Evolutionary conservation across 495 filamentous ascomycete species (phyloP).

Genomic region (Usnea hakonensis): DNA sequence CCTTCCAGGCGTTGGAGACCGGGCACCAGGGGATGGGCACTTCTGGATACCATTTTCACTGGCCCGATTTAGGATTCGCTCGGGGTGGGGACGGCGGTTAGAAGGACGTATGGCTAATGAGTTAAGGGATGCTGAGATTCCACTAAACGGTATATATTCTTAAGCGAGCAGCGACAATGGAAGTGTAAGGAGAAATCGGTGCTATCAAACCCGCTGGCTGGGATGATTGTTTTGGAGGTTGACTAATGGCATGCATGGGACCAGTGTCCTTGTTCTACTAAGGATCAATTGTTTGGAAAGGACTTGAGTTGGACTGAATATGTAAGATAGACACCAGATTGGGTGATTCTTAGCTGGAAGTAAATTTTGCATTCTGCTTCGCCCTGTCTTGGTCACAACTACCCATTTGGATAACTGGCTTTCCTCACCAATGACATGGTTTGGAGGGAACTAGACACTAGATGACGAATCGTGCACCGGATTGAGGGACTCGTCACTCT

Average conservation of each 20-base stretch:
- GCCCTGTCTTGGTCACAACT: background rate
- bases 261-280: background rate
- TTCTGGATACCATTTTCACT: background rate
- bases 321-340: background rate
- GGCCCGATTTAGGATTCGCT: background rate
- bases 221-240: background rate
- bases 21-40: background rate
- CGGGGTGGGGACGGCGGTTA: background rate
- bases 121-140: background rate
- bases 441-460: too few species aligned
- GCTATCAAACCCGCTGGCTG: constrained; percentile 1
- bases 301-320: background rate
- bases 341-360: background rate
- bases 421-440: too few species aligned
- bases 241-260: background rate
- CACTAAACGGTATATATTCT: background rate
- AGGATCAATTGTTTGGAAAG: background rate
- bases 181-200: background rate
- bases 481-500: background rate
- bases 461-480: background rate
- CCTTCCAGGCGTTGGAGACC: background rate
- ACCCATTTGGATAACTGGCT: background rate
- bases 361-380: background rate
- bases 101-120: background rate
- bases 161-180: background rate